Evolutionary conservation across 2,329 filamentous ascomycete species (phyloP), one percentile per base, ranked within the genome.

Genomic region (Fusarium sp.): DNA sequence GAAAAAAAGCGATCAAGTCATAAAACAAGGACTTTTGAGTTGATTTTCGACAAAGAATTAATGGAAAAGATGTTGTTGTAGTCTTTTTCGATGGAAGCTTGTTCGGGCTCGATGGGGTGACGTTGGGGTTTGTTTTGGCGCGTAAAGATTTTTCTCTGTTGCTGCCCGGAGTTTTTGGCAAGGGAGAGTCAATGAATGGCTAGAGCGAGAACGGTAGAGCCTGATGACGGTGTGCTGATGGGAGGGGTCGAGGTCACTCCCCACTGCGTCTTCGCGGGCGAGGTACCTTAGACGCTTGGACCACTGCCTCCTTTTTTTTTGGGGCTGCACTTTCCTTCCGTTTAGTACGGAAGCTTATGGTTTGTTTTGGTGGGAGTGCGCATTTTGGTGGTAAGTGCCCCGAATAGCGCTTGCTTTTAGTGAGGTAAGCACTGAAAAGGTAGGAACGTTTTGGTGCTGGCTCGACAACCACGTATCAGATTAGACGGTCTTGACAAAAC

Each of bases 1-100:
- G 78, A 86, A 86, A 91, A 89, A 92, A 90, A 83, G 86, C 85
- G 86, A 87, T 90, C 84, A 88, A 83, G 82, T 84, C 86, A 90
- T 90, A 89, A 87, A 88, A 83, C 81, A 82, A 81, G 80, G 85
- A 85, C 86, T 90, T 85, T 82, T 82, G 86, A 83, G 85, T 81
- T 81, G 79, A 83, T 85, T 82, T 87, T 86, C 87, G 76, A 72
- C 71, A 78, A 79, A 75, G 74, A 75, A 80, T 78, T 79, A 89
- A 90, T 90, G 83, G 80, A 85, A 85, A 84, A 82, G 68, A 80
- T 81, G 83, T 83, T 81, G 82, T 84, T 82, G 85, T 84, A 81
- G 82, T 71, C 73, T 81, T 81, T 89, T 87, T 87, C 83, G 88
- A 90, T 89, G 87, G 80, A 74, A 78, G 79, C 85, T 85, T 76